Base-by-base conservation (phyloP, 2,329 filamentous ascomycete genomes). In the Alternaria postmessia region DNA sequence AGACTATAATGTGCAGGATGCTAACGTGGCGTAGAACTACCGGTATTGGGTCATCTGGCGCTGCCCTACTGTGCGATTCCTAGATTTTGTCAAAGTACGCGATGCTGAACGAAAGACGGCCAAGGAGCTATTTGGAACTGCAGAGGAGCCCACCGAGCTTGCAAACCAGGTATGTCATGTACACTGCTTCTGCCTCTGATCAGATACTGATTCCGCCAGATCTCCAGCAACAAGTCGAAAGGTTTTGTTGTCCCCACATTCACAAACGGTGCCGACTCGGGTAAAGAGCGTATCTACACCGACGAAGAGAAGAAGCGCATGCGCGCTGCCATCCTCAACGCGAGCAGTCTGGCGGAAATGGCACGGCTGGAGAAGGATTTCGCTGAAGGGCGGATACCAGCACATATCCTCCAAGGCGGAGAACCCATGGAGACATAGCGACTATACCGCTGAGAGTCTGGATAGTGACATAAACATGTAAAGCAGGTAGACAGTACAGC, bases 41-140 rank as follows among this genome's bases (percentile, higher is more conserved):
- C 90, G 95, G 54, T 90, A 91, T 78, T 99, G 92, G 90, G 83
- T 97, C 28, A 87, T 99, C 62, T 97, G 92, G 91, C 88, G 90
- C 64, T 92, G 91, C 76, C 93, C 93, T 1, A 86, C 85, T 5
- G 88, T 99, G 43, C 89, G 94, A 44, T 98, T 97, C 80, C 85
- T 99, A 49, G 95, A 99, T 80, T 97, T 93, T 77, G 86, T 88
- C 70, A 97, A 96, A 80, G 93, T 99, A 51, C 96, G 93, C 80
- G 88, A 95, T 65, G 88, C 86, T 0, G 95, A 99, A 84, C 88
- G 94, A 44, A 82, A 87, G 65, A 87, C 89, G 69, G 93, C 93
- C 0, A 84, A 81, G 18, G 90, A 94, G 78, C 84, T 99, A 2
- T 98, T 98, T 73, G 96, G 96, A 52, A 92, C 91, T 3, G 78